Base-by-base conservation (phyloP, 2,329 filamentous ascomycete genomes). In the Dothideomycetes sp. region DNA sequence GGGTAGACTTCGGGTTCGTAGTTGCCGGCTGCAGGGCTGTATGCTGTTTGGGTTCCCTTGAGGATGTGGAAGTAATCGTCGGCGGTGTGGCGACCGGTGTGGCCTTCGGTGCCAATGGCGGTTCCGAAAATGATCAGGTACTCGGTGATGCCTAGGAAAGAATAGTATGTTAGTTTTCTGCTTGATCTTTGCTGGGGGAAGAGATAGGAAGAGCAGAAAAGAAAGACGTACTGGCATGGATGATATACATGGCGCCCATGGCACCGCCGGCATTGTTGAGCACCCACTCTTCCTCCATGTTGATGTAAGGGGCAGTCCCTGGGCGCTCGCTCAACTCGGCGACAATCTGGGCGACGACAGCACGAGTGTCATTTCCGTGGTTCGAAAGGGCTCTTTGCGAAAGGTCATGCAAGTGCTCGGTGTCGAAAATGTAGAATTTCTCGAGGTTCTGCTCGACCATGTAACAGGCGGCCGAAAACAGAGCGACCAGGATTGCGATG, bases 51-150 rank as follows among this genome's bases (percentile, higher is more conserved):
- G 53, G 79, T 77, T 53, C 87, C 87, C 23, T 70, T 69, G 22
- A 94, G 71, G 69, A 94, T 94, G 70, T 88, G 77, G 72, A 94
- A 94, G 71, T 91, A 94, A 70, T 94, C 87, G 64, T 94, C 84
- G 12, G 86, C 86, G 10, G 85, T 89, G 71, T 94, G 87, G 36
- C 86, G 82, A 49, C 87, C 87, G 1, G 78, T 77, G 70, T 94
- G 86, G 47, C 87, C 87, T 64, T 93, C 86, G 10, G 87, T 94
- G 53, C 86, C 86, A 51, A 88, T 65, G 8, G 84, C 73, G 1
- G 83, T 84, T 59, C 84, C 41, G 60, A 91, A 93, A 64, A 93
- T 79, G 61, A 93, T 91, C 51, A 93, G 69, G 65, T 93, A 93
- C 63, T 94, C 87, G 15, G 86, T 93, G 47, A 94, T 70, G 57